These are phyloP conservation scores for Pythium vanterpoolii DNA, from an alignment of 352 stramenopile genomes.

Conservation along the genomic window DNA sequence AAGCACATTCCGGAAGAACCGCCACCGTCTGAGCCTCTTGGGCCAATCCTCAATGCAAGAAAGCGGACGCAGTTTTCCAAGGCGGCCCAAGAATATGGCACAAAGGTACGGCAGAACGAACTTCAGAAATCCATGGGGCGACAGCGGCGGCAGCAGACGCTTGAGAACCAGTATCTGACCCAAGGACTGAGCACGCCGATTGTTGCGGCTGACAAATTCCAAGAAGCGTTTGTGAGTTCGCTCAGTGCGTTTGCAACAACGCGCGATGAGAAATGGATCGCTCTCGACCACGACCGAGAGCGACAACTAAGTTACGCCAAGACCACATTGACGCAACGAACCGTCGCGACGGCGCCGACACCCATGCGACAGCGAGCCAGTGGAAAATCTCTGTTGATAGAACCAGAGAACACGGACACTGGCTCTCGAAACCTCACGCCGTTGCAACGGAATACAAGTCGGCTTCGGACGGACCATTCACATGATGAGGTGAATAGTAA, in stretches of 20 bases:
- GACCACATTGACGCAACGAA: slow-evolving; percentile 31
- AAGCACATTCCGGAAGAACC: neutral
- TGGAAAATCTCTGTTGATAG: neutral
- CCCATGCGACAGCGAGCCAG: slow-evolving; percentile 1
- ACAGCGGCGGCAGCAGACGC: slow-evolving; percentile 26
- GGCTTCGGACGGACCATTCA: neutral
- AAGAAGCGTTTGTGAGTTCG: slow-evolving; percentile 60
- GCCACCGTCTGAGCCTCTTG: neutral
- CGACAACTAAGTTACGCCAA: slow-evolving; percentile 34
- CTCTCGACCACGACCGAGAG: slow-evolving; percentile 44
- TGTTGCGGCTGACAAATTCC: slow-evolving; percentile 42
- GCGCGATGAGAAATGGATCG: slow-evolving; percentile 44
- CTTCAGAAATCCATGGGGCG: slow-evolving; percentile 34
- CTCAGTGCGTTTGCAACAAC: slow-evolving; percentile 46
- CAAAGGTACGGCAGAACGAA: slow-evolving; percentile 33
- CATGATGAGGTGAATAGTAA: neutral
- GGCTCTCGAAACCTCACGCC: neutral
- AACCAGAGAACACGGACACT: neutral
- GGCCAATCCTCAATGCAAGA: slow-evolving; percentile 14
- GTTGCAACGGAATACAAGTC: neutral
- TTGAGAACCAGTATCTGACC: slow-evolving; percentile 49
- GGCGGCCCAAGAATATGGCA: slow-evolving; percentile 49
- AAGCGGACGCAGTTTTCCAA: slow-evolving; percentile 53
- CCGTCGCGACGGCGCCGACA: slow-evolving; percentile 32
- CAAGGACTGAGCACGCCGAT: slow-evolving; percentile 35